A percentile compares a stretch with the other conserved stretches of the same genome.
Conservation (phyloP, 306 rosid species). For the Cicer chorassanicum region DNA sequence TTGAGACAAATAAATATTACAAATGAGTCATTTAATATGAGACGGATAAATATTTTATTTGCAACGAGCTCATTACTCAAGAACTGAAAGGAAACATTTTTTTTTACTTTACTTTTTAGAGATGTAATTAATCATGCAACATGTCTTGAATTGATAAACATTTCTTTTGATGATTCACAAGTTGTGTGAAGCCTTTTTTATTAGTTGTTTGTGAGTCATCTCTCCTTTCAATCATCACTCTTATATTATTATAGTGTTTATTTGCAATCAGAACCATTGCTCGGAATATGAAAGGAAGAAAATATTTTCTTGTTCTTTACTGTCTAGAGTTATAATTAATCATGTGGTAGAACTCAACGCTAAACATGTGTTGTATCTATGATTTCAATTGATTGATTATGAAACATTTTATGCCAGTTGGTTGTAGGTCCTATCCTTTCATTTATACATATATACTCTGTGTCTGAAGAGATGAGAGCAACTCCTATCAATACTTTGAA, state of each 20-base stretch:
- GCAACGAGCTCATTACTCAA: background rate
- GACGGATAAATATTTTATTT: background rate
- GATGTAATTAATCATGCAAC: conserved; percentile 16
- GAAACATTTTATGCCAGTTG: conserved; percentile 58
- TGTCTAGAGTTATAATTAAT: conserved; percentile 32
- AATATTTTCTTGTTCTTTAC: background rate
- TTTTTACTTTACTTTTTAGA: conserved; percentile 26
- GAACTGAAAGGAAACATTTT: background rate
- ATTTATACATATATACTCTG: conserved; percentile 64
- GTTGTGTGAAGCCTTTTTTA: conserved; percentile 36
- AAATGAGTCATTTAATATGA: too few species aligned
- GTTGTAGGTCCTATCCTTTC: conserved; percentile 82
- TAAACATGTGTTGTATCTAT: conserved; percentile 19
- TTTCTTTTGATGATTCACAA: conserved; percentile 38
- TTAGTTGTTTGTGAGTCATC: conserved; percentile 66
- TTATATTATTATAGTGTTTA: conserved; percentile 1
- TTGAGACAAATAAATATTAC: too few species aligned
- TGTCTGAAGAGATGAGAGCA: conserved; percentile 90
- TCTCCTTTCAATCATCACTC: conserved; percentile 54
- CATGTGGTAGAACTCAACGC: conserved; percentile 25
- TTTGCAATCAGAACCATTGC: conserved; percentile 8
- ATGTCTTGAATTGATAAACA: conserved; percentile 15
- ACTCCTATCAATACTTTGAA: conserved; percentile 87
- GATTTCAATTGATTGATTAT: conserved; percentile 48
- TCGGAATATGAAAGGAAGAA: conserved; percentile 11